These are phyloP conservation scores for Fusarium heterosporum DNA, from an alignment of 2,329 filamentous ascomycete genomes.

Conservation along the genomic window DNA sequence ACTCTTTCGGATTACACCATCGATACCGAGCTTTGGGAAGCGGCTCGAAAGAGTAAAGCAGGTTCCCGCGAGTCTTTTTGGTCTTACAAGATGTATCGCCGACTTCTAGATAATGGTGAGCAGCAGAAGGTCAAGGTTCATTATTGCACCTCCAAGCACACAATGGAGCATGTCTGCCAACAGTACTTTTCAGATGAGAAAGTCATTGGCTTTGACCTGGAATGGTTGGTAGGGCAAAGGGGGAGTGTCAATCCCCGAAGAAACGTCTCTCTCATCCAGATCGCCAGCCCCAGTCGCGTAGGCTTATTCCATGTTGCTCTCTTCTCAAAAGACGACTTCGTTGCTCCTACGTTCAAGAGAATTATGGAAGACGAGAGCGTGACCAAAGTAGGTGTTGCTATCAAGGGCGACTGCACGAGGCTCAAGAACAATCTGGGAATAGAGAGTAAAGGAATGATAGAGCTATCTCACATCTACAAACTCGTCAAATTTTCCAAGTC, in stretches of 20 bases:
- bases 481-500: constrained; percentile 74
- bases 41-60: constrained; percentile 60
- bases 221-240: constrained; percentile 75
- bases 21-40: constrained; percentile 48
- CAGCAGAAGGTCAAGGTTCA: constrained; percentile 73
- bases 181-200: constrained; percentile 75
- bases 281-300: constrained; percentile 81
- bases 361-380: constrained; percentile 78
- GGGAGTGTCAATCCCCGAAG: constrained; percentile 63
- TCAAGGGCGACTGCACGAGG: constrained; percentile 77
- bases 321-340: constrained; percentile 67
- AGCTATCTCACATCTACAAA: constrained; percentile 85
- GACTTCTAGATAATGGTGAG: constrained; percentile 55
- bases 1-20: constrained; percentile 50
- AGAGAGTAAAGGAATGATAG: constrained; percentile 74
- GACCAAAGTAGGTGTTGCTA: constrained; percentile 81
- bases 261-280: constrained; percentile 84
- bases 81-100: constrained; percentile 76
- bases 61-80: constrained; percentile 69
- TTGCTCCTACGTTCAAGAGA: constrained; percentile 76
- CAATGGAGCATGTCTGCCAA: constrained; percentile 73
- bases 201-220: constrained; percentile 88
- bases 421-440: constrained; percentile 75
- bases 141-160: constrained; percentile 77
- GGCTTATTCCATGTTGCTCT: constrained; percentile 84